Percentiles rank a stretch among this genome's conserved stretches.
Conservation (phyloP, 2,329 filamentous ascomycete species). For the Aphanoascus verrucosus region DNA sequence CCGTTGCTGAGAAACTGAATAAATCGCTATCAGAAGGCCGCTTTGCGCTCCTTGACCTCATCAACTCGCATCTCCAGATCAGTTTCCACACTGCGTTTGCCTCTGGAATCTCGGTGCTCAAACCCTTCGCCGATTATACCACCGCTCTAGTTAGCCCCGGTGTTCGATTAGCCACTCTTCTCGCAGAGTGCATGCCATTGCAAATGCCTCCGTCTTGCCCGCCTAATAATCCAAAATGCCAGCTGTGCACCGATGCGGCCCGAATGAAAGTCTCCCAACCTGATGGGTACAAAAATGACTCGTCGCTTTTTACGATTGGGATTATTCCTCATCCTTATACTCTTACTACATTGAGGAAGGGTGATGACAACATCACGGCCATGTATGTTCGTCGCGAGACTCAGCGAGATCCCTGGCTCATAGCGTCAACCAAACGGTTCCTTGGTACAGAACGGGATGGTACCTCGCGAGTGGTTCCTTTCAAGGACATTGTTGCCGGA, state of each 20-base stretch:
- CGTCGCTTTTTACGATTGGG: slow-evolving; percentile 66
- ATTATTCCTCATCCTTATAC: slow-evolving; percentile 90
- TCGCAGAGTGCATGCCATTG: slow-evolving; percentile 63
- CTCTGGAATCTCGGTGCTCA: slow-evolving; percentile 67
- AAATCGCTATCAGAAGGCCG: slow-evolving; percentile 52
- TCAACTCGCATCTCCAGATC: slow-evolving; percentile 74
- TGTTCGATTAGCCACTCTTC: slow-evolving; percentile 59
- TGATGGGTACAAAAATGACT: slow-evolving; percentile 58
- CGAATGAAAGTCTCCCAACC: slow-evolving; percentile 58
- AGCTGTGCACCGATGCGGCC: slow-evolving; percentile 56
- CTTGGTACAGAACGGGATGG: slow-evolving; percentile 54
- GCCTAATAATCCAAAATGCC: slow-evolving; percentile 65
- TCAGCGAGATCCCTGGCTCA: slow-evolving; percentile 68
- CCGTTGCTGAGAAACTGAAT: slow-evolving; percentile 53
- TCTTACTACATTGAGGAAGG: slow-evolving; percentile 54
- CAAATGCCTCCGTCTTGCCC: slow-evolving; percentile 71
- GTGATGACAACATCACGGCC: slow-evolving; percentile 49
- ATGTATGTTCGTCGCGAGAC: slow-evolving; percentile 57
- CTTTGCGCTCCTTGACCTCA: slow-evolving; percentile 57
- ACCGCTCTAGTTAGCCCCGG: slow-evolving; percentile 61
- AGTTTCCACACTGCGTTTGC: slow-evolving; percentile 73
- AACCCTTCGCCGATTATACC: slow-evolving; percentile 66
- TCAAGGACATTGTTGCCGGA: slow-evolving; percentile 73
- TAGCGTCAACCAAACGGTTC: slow-evolving; percentile 57
- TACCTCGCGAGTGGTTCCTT: slow-evolving; percentile 54